Evolutionary conservation across 345 rosid genomes (phyloP), one percentile per base, ranked within the genome.

Genomic region (Salix purpurea): DNA sequence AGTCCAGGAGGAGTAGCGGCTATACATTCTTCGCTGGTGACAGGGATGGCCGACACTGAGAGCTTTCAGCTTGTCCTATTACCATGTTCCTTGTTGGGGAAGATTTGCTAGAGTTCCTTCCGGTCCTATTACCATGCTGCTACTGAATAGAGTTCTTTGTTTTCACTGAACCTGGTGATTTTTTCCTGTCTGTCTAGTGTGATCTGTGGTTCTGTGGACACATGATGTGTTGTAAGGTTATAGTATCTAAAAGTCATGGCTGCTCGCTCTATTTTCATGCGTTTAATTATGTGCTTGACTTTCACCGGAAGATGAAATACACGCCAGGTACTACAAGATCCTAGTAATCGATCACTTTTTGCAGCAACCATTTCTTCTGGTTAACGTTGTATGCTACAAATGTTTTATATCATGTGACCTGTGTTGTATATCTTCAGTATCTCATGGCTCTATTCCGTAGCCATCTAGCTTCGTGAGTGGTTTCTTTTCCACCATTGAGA

Each of bases 1-100:
- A 81, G 80, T 86, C 96, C 58, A 86, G 76, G 85, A 84, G 78
- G 69, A 77, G 69, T 36, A 42, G 66, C 8, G 80, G 74, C 66
- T 72, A 68, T 70, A 23, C 75, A 0, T 69, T 69, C 72, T 88
- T 73, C 66, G 77, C 77, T 14, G 84, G 52, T 46, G 52, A 46
- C 52, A 46, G 85, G 52, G 85, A 80, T 71, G 73, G 79, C 76
- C 42, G 73, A 61, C 80, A 83, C 69, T 76, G 46, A 76, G 46
- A n/a, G 40, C 16, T 44, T 16, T 58, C 21, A n/a, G 28, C 58
- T 34, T 46, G 42, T 9, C n/a, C 36, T 30, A 46, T 7, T n/a
- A 37, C 64, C 23, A 10, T 4, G 60, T 64, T 34, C 37, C 2
- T 58, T 26, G 24, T 24, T 23, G 24, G 37, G 15, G 30, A 71